phyloP scores from a whole-genome alignment of 805 yeast species.

The Yamadazyma endophytica region DNA sequence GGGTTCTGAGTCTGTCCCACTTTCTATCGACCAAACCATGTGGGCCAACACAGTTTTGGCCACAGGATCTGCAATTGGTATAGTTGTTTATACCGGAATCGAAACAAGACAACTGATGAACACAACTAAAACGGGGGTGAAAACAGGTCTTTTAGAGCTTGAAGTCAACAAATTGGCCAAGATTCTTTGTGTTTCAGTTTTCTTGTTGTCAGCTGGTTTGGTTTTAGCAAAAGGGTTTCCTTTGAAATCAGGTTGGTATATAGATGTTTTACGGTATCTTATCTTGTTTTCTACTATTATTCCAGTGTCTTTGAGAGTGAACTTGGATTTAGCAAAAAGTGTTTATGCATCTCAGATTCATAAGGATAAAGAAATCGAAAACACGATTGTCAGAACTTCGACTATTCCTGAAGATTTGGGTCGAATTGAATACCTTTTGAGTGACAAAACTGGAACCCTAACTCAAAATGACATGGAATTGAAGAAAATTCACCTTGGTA shows the following conservation, averaged over 20 bases:
- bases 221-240: slow-evolving; percentile 80
- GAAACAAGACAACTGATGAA: slow-evolving; percentile 96
- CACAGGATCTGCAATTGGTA: slow-evolving; percentile 86
- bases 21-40: slow-evolving; percentile 84
- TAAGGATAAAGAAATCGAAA: slow-evolving; percentile 75
- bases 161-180: slow-evolving; percentile 89
- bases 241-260: slow-evolving; percentile 65
- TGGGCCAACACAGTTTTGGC: slow-evolving; percentile 99
- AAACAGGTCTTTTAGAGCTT: slow-evolving; percentile 82
- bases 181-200: slow-evolving; percentile 82
- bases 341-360: slow-evolving; percentile 95
- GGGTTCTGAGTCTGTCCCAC: slow-evolving; percentile 46
- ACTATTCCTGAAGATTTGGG: slow-evolving; percentile 98
- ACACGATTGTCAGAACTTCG: slow-evolving; percentile 91
- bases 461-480: slow-evolving; percentile 98
- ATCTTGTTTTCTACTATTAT: slow-evolving; percentile 92
- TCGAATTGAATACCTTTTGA: slow-evolving; percentile 83
- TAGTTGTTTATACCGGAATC: slow-evolving; percentile 82
- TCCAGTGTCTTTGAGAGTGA: slow-evolving; percentile 93
- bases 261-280: slow-evolving; percentile 84
- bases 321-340: slow-evolving; percentile 90
- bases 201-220: slow-evolving; percentile 66
- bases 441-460: slow-evolving; percentile 95
- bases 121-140: slow-evolving; percentile 81
- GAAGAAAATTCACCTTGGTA: slow-evolving; percentile 87